Percentiles rank a stretch among this genome's conserved stretches.
Conservation (phyloP, 306 rosid species). For the Cicer arietinum region DNA sequence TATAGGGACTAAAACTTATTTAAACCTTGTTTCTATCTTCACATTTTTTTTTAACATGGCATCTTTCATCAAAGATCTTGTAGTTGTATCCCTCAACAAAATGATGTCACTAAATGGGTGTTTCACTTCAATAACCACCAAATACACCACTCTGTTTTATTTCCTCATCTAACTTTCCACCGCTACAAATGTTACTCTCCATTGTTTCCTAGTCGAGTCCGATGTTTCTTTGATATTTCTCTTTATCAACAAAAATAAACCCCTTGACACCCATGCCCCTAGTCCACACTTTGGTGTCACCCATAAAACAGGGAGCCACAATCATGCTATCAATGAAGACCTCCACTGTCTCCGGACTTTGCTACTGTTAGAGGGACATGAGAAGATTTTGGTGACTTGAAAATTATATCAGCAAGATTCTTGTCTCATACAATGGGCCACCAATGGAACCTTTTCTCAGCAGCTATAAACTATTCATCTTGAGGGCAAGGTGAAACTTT, state of each 20-base stretch:
- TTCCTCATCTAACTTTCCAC: no score
- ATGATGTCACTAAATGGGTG: no score
- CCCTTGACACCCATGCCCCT: neutral
- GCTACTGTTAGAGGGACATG: neutral
- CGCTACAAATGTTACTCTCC: no score
- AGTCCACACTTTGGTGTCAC: neutral
- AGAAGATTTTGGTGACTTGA: neutral
- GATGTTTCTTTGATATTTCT: no score
- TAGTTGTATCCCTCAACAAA: no score
- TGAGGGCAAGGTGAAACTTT: slow-evolving; percentile 11
- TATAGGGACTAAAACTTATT: no score
- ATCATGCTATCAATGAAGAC: neutral
- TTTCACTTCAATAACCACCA: no score
- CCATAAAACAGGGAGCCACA: neutral
- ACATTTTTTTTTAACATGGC: no score
- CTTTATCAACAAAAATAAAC: neutral
- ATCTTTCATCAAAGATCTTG: no score
- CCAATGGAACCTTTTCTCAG: neutral
- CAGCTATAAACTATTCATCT: neutral
- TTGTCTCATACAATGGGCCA: neutral
- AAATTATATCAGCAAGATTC: neutral
- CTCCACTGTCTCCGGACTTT: neutral
- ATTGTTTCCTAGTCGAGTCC: no score
- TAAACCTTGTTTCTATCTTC: no score
- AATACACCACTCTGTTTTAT: no score